Evolutionary conservation across 1,284 basidiomycete genomes (phyloP).

Genomic region (Taiwanofungus camphoratus): DNA sequence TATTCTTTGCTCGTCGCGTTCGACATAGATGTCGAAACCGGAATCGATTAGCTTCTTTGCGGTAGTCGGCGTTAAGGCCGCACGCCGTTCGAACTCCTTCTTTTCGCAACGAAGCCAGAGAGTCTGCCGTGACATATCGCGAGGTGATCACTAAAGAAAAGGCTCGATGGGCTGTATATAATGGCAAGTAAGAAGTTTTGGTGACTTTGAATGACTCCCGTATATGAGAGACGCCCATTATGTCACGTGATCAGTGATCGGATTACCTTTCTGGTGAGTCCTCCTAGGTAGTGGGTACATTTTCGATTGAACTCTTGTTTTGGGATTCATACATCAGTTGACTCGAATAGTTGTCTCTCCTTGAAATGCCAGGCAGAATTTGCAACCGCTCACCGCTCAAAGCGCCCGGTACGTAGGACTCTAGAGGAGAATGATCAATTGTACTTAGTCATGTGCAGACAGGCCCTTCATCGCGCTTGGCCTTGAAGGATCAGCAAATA

Average conservation of each 20-base stretch:
- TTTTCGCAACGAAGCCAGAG: conserved; percentile 95
- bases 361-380: conserved; percentile 29
- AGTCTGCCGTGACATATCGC: conserved; percentile 30
- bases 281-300: not conserved
- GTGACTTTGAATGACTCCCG: conserved; percentile 18
- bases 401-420: conserved; percentile 18
- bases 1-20: conserved; percentile 92
- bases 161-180: too few relatives aligned
- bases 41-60: conserved; percentile 87
- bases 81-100: conserved; percentile 90
- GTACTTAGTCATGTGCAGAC: conserved; percentile 32
- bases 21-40: conserved; percentile 90
- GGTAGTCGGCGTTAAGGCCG: conserved; percentile 91
- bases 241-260: conserved; percentile 4
- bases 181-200: not conserved
- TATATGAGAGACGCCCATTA: not conserved
- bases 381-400: conserved; percentile 29
- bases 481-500: conserved; percentile 95
- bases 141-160: not conserved
- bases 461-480: conserved; percentile 73
- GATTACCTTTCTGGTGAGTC: not conserved
- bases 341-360: not conserved
- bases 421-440: not conserved
- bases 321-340: conserved; percentile 5
- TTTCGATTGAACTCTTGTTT: conserved; percentile 1